These are phyloP conservation scores for Mentha longifolia DNA, from an alignment of 257 asterid genomes.

Conservation along the genomic window DNA sequence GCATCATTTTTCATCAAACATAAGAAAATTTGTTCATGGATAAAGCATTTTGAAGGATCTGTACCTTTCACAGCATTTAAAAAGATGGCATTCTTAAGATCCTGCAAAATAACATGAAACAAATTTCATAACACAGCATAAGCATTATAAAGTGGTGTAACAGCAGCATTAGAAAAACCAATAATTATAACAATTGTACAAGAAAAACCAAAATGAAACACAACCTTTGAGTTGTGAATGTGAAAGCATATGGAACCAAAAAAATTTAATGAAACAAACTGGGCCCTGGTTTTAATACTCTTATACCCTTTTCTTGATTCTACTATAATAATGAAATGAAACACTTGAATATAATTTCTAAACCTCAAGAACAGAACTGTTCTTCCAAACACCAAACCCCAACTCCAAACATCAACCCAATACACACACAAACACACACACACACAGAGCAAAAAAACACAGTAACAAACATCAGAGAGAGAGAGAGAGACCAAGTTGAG, in stretches of 20 bases:
- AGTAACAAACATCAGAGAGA: slow-evolving; percentile 16
- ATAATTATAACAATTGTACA: neutral
- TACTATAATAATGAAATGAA: neutral
- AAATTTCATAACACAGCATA: neutral
- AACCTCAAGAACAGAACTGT: slow-evolving; percentile 23
- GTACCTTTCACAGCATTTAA: slow-evolving; percentile 81
- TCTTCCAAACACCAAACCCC: slow-evolving; percentile 19
- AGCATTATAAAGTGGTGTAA: neutral
- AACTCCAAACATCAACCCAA: slow-evolving; percentile 6
- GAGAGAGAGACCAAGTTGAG: slow-evolving; percentile 68
- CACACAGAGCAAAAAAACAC: neutral
- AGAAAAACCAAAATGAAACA: neutral
- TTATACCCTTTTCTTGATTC: slow-evolving; percentile 20
- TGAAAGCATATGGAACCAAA: slow-evolving; percentile 4
- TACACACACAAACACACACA: neutral
- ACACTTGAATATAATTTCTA: neutral
- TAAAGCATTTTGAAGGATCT: slow-evolving; percentile 5
- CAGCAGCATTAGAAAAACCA: neutral
- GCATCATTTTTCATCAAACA: slow-evolving; percentile 27
- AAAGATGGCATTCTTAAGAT: slow-evolving; percentile 62
- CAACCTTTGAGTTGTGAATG: neutral
- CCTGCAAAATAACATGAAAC: slow-evolving; percentile 55
- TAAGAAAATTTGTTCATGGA: neutral
- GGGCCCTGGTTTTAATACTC: neutral
- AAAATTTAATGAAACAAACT: neutral